Base-by-base conservation (phyloP, 306 rosid genomes). In the Trifolium dubium region DNA sequence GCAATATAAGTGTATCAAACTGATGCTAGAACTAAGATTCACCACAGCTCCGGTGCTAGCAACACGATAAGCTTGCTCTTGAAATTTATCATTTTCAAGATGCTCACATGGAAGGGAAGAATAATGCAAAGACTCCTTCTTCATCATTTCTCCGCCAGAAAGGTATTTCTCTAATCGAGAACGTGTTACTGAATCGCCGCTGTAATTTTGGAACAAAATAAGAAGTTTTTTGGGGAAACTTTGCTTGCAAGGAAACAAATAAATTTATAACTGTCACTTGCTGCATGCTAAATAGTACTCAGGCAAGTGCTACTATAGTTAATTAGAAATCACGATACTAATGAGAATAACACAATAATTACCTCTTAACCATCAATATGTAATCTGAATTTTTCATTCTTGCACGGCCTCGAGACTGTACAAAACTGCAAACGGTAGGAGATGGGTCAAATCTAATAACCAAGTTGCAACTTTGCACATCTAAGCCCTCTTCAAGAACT, bases 381-480 rank as follows among this genome's bases (percentile, higher is more conserved):
- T 86, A 93, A 43, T 89, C 92, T 8, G 98, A 91, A 71, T 93
- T 84, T 31, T 46, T 78, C 89, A 81, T 88, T 73, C 98, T 89
- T 1, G 97, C 98, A 46, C 97, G 93, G 5, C 98, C 98, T 49
- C 93, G 73, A 39, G 98, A 93, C 86, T 91, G 98, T 73, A 93
- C 91, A 81, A 91, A 91, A 82, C 98, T 91, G 76, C 91, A 85
- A 8, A 93, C 91, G n/a, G 93, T 93, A 71, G 85, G 77, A 58
- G 78, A 85, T 2, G 97, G 97, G 81, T 93, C 98, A 80, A 93
- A 93, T 85, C 97, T 84, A 55, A 89, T 74, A n/a, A 91, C 96
- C 83, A 91, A 74, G 65, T 93, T 91, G 86, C 97, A 93, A 68
- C 89, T 88, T 77, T 91, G 93, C 50, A 91, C 91, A 74, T 93